phyloP scores from a whole-genome alignment of 306 rosid genomes.

The Chamaecrista fasciculata region DNA sequence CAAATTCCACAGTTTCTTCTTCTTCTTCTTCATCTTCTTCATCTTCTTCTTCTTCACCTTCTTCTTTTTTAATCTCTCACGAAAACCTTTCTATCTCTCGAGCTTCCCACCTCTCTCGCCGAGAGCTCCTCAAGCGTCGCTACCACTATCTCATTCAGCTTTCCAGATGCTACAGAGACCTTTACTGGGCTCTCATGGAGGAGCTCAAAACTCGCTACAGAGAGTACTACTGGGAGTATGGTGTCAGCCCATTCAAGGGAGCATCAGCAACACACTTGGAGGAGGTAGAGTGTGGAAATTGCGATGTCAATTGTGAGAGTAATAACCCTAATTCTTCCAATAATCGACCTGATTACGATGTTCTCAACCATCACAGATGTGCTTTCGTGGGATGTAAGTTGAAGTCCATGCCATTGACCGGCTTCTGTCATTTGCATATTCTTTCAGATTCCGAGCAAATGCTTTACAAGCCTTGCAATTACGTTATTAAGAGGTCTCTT shows the following conservation, averaged over 20 bases:
- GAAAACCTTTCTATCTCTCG: not conserved
- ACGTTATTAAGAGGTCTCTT: conserved; percentile 51
- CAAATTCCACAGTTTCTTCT: not conserved
- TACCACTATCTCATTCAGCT: conserved; percentile 17
- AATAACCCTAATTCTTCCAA: not conserved
- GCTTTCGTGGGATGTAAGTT: conserved; percentile 47
- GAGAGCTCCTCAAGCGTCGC: conserved; percentile 37
- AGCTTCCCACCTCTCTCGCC: conserved; percentile 31
- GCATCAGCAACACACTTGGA: not conserved
- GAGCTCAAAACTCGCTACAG: conserved; percentile 22
- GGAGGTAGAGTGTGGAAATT: conserved; percentile 11
- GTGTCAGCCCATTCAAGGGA: conserved; percentile 23
- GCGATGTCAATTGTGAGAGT: conserved; percentile 2
- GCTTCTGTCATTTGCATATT: conserved; percentile 63
- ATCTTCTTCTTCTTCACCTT: conserved; percentile 6
- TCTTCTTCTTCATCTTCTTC: conserved; percentile 1
- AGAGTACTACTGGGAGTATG: conserved; percentile 28
- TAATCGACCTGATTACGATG: not conserved
- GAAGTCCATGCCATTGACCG: conserved; percentile 66
- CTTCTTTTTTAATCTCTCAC: too few relatives aligned
- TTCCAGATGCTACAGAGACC: conserved; percentile 32
- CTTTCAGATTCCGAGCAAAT: conserved; percentile 64
- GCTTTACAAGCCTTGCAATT: conserved; percentile 63
- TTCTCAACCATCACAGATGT: conserved; percentile 33
- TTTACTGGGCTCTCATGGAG: conserved; percentile 37